Evolutionary conservation across 164 flowering plant species (phyloP).

Genomic region (Tinospora cordifolia): DNA sequence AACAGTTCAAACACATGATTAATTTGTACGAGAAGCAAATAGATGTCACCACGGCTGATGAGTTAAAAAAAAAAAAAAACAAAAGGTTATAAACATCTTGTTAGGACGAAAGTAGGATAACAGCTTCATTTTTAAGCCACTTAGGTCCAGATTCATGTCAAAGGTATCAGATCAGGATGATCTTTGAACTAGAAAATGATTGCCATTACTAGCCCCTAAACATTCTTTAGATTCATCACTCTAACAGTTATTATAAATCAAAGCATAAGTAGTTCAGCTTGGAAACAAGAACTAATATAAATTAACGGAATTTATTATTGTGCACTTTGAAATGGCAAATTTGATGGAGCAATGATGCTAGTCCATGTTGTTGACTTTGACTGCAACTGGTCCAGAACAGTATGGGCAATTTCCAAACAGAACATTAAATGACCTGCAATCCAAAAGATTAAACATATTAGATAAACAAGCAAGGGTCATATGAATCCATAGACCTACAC

Average conservation of each 20-base stretch:
- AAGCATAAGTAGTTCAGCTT: neutral
- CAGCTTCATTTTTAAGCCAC: slow-evolving; percentile 1
- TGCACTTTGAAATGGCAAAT: neutral
- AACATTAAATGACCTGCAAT: slow-evolving; percentile 70
- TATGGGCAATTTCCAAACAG: slow-evolving; percentile 84
- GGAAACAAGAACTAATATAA: neutral
- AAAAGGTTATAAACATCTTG: neutral
- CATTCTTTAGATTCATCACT: neutral
- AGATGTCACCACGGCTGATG: neutral
- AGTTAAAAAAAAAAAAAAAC: neutral
- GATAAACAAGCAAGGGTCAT: neutral
- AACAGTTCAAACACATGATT: no score
- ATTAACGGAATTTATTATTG: neutral
- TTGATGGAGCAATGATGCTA: slow-evolving; percentile 9
- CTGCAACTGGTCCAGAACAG: slow-evolving; percentile 77
- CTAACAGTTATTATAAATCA: neutral
- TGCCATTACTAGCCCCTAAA: no score
- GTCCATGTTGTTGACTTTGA: slow-evolving; percentile 35
- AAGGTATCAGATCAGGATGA: neutral
- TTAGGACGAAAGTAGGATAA: neutral
- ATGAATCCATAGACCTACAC: neutral
- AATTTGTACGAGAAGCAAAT: no score
- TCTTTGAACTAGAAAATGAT: no score
- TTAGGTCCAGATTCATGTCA: neutral
- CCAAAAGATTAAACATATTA: neutral